phyloP scores from a whole-genome alignment of 148 eudicot species.

The Rhododendron henanense region DNA sequence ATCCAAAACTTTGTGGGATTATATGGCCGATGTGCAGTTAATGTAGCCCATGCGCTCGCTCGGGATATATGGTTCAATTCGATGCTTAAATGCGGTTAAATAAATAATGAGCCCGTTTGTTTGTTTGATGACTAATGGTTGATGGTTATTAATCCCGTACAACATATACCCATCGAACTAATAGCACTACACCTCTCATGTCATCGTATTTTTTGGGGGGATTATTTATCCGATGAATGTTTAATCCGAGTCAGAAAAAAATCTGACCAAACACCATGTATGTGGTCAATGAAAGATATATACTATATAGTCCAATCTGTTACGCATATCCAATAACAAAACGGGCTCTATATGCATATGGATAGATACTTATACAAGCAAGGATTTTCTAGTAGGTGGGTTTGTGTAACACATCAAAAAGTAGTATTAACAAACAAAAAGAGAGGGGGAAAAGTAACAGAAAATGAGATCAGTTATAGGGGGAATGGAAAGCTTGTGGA shows the following conservation, averaged over 20 bases:
- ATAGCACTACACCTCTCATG: too few species aligned
- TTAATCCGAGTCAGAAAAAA: too few species aligned
- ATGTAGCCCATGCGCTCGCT: neutral
- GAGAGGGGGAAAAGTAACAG: neutral
- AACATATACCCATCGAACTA: too few species aligned
- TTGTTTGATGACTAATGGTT: too few species aligned
- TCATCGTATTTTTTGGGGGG: too few species aligned
- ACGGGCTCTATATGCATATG: neutral
- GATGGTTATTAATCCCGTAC: too few species aligned
- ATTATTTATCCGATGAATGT: too few species aligned
- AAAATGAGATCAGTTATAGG: neutral
- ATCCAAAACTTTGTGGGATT: neutral
- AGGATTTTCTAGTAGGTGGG: neutral
- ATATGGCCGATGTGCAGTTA: neutral
- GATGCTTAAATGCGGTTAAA: too few species aligned
- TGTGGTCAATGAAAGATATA: too few species aligned
- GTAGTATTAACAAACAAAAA: neutral
- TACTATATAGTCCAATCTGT: neutral
- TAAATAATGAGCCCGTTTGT: too few species aligned
- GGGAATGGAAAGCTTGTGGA: neutral
- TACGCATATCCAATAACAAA: neutral
- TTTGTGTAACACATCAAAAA: constrained; percentile 6
- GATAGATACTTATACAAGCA: neutral
- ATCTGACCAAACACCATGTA: too few species aligned
- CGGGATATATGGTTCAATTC: too few species aligned